Conservation (phyloP, 345 rosid genomes). For the rapeseed (Brassica napus) region Da-Ae NC_063446.1:19855501-19856000, state of each 20-base stretch:
- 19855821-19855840: background rate
- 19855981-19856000: background rate
- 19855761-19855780: background rate
- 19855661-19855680: background rate
- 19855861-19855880: background rate
- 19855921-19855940: background rate
- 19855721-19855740: background rate
- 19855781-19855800: background rate
- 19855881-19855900: conserved; percentile 6
- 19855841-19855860: background rate
- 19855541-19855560: conserved; percentile 14
- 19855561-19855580: background rate
- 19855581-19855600: background rate
- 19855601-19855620: background rate
- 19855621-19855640: background rate
- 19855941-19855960: background rate
- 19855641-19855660: background rate
- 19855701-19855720: background rate
- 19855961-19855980: background rate
- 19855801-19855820: background rate
- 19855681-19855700: background rate
- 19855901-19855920: background rate
- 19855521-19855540: conserved; percentile 15
- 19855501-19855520: conserved; percentile 21
- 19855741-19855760: background rate